A percentile compares a stretch with the other conserved stretches of the same genome.
Evolutionary conservation across 176 grass and related monocot species (phyloP).

Genomic region (Panicum miliaceum): DNA sequence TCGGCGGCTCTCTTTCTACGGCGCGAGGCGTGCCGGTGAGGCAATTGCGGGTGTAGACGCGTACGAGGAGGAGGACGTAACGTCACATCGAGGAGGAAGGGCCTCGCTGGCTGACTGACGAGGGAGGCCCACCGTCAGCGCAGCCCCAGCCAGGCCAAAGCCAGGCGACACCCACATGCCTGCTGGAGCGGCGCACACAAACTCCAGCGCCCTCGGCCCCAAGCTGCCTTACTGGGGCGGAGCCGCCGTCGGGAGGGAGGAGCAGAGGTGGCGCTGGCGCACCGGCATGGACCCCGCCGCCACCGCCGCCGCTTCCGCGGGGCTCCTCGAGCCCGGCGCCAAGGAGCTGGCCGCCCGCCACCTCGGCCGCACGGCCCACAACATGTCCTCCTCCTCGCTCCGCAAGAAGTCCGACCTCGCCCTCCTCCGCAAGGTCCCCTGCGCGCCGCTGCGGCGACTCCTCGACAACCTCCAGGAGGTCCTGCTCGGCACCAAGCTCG

Average conservation of each 20-base stretch:
- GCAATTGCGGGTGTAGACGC: too few species aligned
- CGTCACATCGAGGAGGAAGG: neutral
- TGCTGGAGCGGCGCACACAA: neutral
- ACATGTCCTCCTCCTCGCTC: conserved; percentile 82
- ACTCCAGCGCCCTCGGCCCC: neutral
- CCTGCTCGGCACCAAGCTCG: conserved; percentile 80
- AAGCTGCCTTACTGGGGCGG: conserved; percentile 19
- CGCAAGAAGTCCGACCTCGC: conserved; percentile 79
- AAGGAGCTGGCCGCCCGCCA: conserved; percentile 43
- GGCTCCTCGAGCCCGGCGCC: neutral
- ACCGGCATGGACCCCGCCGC: neutral
- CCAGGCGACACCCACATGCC: neutral
- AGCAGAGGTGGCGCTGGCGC: neutral
- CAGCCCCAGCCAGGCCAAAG: neutral
- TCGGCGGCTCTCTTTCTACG: too few species aligned
- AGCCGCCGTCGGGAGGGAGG: neutral
- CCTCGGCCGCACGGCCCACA: conserved; percentile 71
- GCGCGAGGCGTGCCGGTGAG: neutral
- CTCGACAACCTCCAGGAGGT: conserved; percentile 78
- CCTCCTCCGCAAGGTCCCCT: conserved; percentile 77
- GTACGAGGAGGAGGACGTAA: too few species aligned
- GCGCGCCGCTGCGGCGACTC: conserved; percentile 38
- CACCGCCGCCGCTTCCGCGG: neutral
- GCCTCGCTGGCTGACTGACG: neutral
- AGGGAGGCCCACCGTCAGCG: neutral